Percentiles rank a stretch among this genome's conserved stretches.
Conservation (phyloP, 257 asterid genomes). For the Ophiorrhiza pumila region DNA sequence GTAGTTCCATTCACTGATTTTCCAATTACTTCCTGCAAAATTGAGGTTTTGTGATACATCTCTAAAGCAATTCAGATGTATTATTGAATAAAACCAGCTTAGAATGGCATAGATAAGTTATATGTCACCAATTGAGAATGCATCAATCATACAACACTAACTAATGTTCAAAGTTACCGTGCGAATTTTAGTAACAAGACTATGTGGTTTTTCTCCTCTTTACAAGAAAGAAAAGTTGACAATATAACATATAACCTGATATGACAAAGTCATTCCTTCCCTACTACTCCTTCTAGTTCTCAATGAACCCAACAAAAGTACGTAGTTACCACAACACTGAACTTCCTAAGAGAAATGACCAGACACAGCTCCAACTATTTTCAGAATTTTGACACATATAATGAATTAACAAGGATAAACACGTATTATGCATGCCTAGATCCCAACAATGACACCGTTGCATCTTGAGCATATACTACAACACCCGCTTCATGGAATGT, state of each 20-base stretch:
- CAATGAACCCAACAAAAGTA: background rate
- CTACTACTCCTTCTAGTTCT: background rate
- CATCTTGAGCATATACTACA: too few relatives aligned
- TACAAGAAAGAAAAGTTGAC: background rate
- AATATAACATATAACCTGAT: background rate
- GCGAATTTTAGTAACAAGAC: background rate
- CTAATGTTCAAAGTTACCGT: background rate
- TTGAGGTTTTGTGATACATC: background rate
- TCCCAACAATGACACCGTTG: background rate
- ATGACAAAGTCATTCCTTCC: background rate
- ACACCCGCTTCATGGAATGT: background rate
- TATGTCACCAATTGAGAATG: too few relatives aligned
- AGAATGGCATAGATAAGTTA: background rate
- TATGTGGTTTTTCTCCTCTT: background rate
- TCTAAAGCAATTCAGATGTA: too few relatives aligned
- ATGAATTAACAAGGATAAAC: background rate
- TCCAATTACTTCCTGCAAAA: constrained; percentile 74
- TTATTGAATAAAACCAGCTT: background rate
- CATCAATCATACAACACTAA: background rate
- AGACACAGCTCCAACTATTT: background rate
- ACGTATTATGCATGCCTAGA: background rate
- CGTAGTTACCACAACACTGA: background rate
- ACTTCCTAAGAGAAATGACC: background rate
- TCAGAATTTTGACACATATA: background rate
- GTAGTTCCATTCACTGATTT: constrained; percentile 94